These are phyloP conservation scores for Tulasnella sp. DNA, from an alignment of 768 basidiomycete species.

Conservation along the genomic window DNA sequence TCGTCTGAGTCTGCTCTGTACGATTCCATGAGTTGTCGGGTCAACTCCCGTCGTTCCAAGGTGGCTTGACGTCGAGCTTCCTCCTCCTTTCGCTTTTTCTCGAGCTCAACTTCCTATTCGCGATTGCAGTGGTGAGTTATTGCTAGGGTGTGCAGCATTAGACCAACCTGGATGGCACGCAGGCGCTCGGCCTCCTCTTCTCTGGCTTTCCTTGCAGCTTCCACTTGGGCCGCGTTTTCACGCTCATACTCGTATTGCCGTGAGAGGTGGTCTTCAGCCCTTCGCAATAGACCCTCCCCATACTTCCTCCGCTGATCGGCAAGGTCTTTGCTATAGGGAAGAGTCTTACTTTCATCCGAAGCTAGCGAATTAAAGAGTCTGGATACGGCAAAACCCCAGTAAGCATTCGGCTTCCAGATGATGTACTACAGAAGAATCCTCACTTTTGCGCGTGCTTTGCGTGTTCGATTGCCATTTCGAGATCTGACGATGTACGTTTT, in stretches of 20 bases:
- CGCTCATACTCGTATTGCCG: slow-evolving; percentile 68
- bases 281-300: slow-evolving; percentile 78
- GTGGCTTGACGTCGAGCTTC: slow-evolving; percentile 80
- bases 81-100: slow-evolving; percentile 62
- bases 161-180: slow-evolving; percentile 47
- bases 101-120: slow-evolving; percentile 55
- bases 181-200: slow-evolving; percentile 71
- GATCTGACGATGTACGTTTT: slow-evolving; percentile 77
- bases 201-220: slow-evolving; percentile 69
- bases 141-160: slow-evolving; percentile 50
- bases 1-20: slow-evolving; percentile 68
- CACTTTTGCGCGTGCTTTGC: slow-evolving; percentile 85
- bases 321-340: slow-evolving; percentile 83
- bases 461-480: slow-evolving; percentile 72
- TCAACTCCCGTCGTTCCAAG: slow-evolving; percentile 69
- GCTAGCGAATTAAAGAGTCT: slow-evolving; percentile 85
- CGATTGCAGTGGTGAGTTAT: background rate
- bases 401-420: background rate
- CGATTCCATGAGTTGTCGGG: slow-evolving; percentile 70
- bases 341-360: slow-evolving; percentile 57
- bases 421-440: slow-evolving; percentile 32
- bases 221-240: slow-evolving; percentile 67
- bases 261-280: slow-evolving; percentile 72
- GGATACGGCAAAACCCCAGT: slow-evolving; percentile 19
- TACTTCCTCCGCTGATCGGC: slow-evolving; percentile 89